Conservation (phyloP, 2,329 filamentous ascomycete genomes). For the Aaosphaeria pasadenensis region DNA sequence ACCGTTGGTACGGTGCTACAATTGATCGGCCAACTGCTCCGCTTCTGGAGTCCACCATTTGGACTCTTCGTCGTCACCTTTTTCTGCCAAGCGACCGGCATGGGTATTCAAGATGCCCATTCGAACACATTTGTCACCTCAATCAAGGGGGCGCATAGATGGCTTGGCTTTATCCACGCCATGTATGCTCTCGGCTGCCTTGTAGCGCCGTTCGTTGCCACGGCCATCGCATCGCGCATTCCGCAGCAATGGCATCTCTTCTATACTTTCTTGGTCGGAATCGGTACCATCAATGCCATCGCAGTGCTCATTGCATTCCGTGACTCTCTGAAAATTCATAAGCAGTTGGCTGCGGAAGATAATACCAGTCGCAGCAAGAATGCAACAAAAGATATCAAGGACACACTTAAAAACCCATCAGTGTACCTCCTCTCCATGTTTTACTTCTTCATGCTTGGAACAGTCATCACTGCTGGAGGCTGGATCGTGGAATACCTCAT, state of each 20-base stretch:
- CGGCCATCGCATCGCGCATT: conserved; percentile 33
- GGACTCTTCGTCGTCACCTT: conserved; percentile 57
- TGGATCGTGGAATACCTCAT: conserved; percentile 67
- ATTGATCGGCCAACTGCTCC: conserved; percentile 52
- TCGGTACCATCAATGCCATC: conserved; percentile 51
- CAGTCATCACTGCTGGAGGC: conserved; percentile 54
- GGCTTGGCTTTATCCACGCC: conserved; percentile 63
- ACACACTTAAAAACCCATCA: conserved; percentile 43
- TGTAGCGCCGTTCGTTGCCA: conserved; percentile 51
- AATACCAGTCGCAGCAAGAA: conserved; percentile 20
- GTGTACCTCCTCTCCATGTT: conserved; percentile 61
- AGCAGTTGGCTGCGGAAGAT: background rate
- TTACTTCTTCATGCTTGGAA: conserved; percentile 63
- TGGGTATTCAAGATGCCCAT: conserved; percentile 63
- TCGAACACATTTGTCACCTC: conserved; percentile 60
- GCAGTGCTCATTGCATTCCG: conserved; percentile 51
- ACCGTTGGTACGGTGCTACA: conserved; percentile 56
- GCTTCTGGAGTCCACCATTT: conserved; percentile 58
- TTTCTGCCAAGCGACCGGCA: conserved; percentile 56
- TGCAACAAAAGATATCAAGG: conserved; percentile 45
- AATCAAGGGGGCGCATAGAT: conserved; percentile 53
- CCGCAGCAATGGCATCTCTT: conserved; percentile 55
- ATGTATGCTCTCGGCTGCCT: conserved; percentile 59
- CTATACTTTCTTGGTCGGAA: conserved; percentile 54
- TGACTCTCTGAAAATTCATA: conserved; percentile 41